Conservation (phyloP, 2,329 filamentous ascomycete genomes). For the Xylaria sp. region DNA sequence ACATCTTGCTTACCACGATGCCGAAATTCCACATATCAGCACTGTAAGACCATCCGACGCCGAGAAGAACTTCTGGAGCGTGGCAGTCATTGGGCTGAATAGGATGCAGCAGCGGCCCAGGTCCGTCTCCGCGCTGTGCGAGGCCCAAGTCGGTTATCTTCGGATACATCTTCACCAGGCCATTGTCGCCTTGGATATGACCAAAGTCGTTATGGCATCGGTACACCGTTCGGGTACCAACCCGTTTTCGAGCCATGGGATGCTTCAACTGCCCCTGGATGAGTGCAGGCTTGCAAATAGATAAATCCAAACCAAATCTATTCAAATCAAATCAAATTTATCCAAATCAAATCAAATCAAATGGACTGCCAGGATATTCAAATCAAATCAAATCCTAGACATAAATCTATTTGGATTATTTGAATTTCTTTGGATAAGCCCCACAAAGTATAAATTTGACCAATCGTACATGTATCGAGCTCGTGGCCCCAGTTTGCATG, state of each 20-base stretch:
- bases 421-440: too few relatives aligned
- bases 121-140: slow-evolving; percentile 7
- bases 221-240: slow-evolving; percentile 15
- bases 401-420: too few relatives aligned
- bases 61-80: slow-evolving; percentile 17
- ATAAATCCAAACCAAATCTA: too few relatives aligned
- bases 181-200: background rate
- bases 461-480: too few relatives aligned
- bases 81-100: slow-evolving; percentile 13
- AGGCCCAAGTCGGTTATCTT: slow-evolving; percentile 16
- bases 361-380: too few relatives aligned
- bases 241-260: slow-evolving; percentile 17
- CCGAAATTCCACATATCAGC: slow-evolving; percentile 12
- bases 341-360: too few relatives aligned
- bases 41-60: slow-evolving; percentile 9
- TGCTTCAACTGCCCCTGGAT: slow-evolving; percentile 7
- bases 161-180: background rate
- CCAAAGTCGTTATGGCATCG: slow-evolving; percentile 19
- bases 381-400: too few relatives aligned
- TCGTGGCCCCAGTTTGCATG: too few relatives aligned
- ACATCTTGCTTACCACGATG: slow-evolving; percentile 11
- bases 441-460: too few relatives aligned
- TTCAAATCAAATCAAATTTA: too few relatives aligned
- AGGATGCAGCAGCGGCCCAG: slow-evolving; percentile 9
- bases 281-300: too few relatives aligned